Percentiles rank a stretch among this genome's conserved stretches.
Evolutionary conservation across 495 filamentous ascomycete genomes (phyloP).

Genomic region (Hyphodiscus hymeniophilus): DNA sequence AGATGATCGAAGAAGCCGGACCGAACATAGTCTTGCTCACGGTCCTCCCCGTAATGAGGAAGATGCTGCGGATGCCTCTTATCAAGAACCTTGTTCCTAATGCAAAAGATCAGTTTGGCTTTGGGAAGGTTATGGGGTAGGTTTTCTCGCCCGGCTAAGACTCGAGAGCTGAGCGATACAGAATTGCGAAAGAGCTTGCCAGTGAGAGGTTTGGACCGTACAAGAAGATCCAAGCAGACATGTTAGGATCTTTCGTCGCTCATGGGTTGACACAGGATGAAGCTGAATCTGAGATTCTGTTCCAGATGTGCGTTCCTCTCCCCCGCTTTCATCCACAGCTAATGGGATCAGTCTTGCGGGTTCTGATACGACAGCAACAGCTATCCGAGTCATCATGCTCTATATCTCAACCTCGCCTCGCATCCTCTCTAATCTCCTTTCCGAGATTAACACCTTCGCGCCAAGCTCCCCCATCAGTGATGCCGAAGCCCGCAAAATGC

Average conservation of each 20-base stretch:
- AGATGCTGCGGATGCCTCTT: not conserved
- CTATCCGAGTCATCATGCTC: slow-evolving; percentile 46
- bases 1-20: not conserved
- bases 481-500: slow-evolving; percentile 34
- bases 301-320: slow-evolving; percentile 24
- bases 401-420: slow-evolving; percentile 38
- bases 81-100: slow-evolving; percentile 5
- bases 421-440: slow-evolving; percentile 44
- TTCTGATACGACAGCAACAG: slow-evolving; percentile 53
- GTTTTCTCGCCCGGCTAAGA: not conserved
- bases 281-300: slow-evolving; percentile 32
- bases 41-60: slow-evolving; percentile 1
- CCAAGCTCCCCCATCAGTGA: slow-evolving; percentile 29
- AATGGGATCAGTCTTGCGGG: slow-evolving; percentile 38
- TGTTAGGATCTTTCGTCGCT: slow-evolving; percentile 37
- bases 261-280: slow-evolving; percentile 35
- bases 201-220: slow-evolving; percentile 25
- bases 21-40: slow-evolving; percentile 4
- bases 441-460: slow-evolving; percentile 41
- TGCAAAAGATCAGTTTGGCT: slow-evolving; percentile 2
- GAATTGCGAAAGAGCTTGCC: slow-evolving; percentile 22
- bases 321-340: not conserved
- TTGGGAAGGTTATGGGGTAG: slow-evolving; percentile 10
- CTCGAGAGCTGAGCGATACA: not conserved
- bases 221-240: slow-evolving; percentile 27